Percentiles rank a stretch among this genome's conserved stretches.
Conservation (phyloP, 2,329 filamentous ascomycete genomes). For the Colletotrichum sp. region DNA sequence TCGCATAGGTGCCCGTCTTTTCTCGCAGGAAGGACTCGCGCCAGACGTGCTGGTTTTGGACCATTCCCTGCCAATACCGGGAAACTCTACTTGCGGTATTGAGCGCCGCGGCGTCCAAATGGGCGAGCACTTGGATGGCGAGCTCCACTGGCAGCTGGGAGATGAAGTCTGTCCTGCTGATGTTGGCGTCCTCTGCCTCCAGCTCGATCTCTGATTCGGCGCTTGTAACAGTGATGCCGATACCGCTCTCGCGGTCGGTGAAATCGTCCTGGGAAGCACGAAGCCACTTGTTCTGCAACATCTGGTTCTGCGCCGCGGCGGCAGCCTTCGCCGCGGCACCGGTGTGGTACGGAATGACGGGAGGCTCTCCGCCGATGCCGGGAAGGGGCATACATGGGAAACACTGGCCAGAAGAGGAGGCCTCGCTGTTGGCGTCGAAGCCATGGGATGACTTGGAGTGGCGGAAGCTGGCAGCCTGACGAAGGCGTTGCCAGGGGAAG, state of each 20-base stretch:
- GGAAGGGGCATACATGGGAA: constrained; percentile 44
- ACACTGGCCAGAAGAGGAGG: constrained; percentile 28
- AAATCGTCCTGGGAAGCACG: constrained; percentile 45
- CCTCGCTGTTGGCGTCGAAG: constrained; percentile 37
- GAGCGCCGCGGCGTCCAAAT: constrained; percentile 59
- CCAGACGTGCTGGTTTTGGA: constrained; percentile 65
- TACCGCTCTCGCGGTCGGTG: constrained; percentile 68
- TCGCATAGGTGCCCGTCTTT: constrained; percentile 66
- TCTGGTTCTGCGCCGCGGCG: constrained; percentile 61
- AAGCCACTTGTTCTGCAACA: constrained; percentile 47
- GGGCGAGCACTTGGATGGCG: constrained; percentile 61
- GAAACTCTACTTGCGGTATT: constrained; percentile 56
- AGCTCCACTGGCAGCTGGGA: constrained; percentile 60
- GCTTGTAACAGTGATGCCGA: constrained; percentile 62
- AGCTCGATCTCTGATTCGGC: constrained; percentile 43
- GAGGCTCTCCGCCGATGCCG: constrained; percentile 58
- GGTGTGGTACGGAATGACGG: constrained; percentile 63
- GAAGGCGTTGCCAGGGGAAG: constrained; percentile 55
- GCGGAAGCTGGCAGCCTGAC: constrained; percentile 56
- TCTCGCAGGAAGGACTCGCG: constrained; percentile 67
- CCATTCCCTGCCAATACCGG: constrained; percentile 50
- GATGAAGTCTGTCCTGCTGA: constrained; percentile 65
- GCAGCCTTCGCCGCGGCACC: constrained; percentile 68
- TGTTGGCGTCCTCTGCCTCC: constrained; percentile 40
- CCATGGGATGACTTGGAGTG: constrained; percentile 52